Conservation (phyloP, 306 rosid genomes). For the Pachyrhizus erosus region DNA sequence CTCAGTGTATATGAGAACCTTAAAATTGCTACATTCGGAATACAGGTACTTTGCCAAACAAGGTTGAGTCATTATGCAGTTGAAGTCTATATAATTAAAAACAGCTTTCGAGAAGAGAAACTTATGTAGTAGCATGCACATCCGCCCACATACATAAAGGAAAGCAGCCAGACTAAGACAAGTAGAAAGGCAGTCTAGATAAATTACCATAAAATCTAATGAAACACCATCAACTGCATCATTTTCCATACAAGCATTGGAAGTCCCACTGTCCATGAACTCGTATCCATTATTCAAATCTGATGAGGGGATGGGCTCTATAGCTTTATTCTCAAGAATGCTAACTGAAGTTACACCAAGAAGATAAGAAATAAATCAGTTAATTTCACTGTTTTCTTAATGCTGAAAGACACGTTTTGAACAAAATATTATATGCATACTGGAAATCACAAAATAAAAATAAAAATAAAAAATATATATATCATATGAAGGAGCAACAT, state of each 20-base stretch:
- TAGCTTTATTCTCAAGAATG: constrained; percentile 59
- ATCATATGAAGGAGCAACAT: constrained; percentile 14
- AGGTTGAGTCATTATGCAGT: neutral
- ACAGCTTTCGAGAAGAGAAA: constrained; percentile 5
- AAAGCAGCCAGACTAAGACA: constrained; percentile 5
- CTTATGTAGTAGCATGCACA: constrained; percentile 17
- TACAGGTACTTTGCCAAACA: neutral
- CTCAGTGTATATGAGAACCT: constrained; percentile 7
- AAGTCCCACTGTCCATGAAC: constrained; percentile 53
- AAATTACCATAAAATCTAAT: constrained; percentile 68
- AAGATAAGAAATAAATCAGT: constrained; percentile 40
- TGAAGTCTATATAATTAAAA: neutral
- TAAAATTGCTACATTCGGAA: neutral
- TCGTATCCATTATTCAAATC: constrained; percentile 53
- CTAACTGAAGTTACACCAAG: constrained; percentile 57
- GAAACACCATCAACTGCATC: constrained; percentile 59
- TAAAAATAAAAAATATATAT: neutral
- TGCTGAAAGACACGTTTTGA: neutral
- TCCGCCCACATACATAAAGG: neutral
- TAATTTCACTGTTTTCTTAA: constrained; percentile 26
- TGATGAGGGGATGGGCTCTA: constrained; percentile 52
- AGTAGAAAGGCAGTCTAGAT: constrained; percentile 24
- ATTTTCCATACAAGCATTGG: constrained; percentile 64
- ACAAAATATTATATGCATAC: neutral
- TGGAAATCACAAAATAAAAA: constrained; percentile 1